phyloP scores from a whole-genome alignment of 305 asterid species.

The Lippia alba region DNA sequence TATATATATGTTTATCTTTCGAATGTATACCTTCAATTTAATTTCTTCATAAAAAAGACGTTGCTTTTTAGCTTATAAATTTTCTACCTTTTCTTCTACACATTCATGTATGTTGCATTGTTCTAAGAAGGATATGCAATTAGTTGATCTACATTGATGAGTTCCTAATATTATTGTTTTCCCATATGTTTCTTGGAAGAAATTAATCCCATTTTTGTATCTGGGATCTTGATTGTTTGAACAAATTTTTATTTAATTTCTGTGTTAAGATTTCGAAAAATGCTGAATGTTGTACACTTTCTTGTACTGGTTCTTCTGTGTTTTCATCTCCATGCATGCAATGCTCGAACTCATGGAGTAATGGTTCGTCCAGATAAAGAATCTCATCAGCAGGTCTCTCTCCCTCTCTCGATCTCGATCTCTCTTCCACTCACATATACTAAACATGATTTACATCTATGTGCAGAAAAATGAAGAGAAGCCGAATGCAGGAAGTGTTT shows the following conservation, averaged over 20 bases:
- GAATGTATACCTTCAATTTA: too few relatives aligned
- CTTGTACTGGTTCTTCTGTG: constrained; percentile 40
- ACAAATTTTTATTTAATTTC: too few relatives aligned
- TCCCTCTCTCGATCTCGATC: not conserved
- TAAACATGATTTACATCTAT: constrained; percentile 7
- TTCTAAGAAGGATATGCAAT: constrained; percentile 29
- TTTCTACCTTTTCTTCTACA: constrained; percentile 26
- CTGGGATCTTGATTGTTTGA: not conserved
- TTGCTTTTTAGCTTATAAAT: not conserved
- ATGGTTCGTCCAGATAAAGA: constrained; percentile 7
- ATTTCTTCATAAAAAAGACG: too few relatives aligned
- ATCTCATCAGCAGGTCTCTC: constrained; percentile 37
- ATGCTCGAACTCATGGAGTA: constrained; percentile 41
- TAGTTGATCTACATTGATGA: constrained; percentile 34
- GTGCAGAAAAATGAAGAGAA: constrained; percentile 36
- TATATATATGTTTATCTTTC: not conserved
- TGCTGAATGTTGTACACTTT: constrained; percentile 31
- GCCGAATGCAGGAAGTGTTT: constrained; percentile 25
- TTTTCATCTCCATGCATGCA: constrained; percentile 39
- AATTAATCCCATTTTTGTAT: not conserved
- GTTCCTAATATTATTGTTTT: too few relatives aligned
- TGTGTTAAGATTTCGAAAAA: constrained; percentile 16
- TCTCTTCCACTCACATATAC: not conserved
- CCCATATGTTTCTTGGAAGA: constrained; percentile 24
- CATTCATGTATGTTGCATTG: constrained; percentile 29